phyloP scores from a whole-genome alignment of 164 flowering plant species.

The Malania oleifera region DNA sequence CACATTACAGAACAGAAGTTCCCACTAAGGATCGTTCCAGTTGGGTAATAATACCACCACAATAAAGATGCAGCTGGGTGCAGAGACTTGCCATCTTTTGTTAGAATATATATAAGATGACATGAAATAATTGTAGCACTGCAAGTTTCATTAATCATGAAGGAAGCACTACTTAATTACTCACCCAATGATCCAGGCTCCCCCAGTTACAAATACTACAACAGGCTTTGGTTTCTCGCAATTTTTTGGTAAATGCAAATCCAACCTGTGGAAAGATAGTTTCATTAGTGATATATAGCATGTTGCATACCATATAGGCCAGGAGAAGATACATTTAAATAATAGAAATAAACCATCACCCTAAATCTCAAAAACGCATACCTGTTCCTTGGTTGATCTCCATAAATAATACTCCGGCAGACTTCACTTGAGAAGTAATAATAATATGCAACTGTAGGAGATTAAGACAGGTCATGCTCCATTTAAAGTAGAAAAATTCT shows the following conservation, averaged over 20 bases:
- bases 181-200: slow-evolving; percentile 9
- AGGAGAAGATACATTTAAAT: neutral
- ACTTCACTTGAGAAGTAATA: slow-evolving; percentile 3
- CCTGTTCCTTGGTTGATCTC: slow-evolving; percentile 7
- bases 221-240: neutral
- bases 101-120: too few relatives aligned
- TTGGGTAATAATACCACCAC: too few relatives aligned
- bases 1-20: too few relatives aligned
- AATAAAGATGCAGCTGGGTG: too few relatives aligned
- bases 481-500: neutral
- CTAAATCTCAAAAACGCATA: neutral
- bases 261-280: neutral
- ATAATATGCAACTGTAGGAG: neutral
- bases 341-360: neutral
- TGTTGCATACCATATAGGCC: neutral
- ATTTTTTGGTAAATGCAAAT: neutral
- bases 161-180: neutral
- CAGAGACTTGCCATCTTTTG: too few relatives aligned
- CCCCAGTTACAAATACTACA: slow-evolving; percentile 5
- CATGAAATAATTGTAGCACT: too few relatives aligned
- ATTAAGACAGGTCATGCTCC: neutral
- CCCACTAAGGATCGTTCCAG: too few relatives aligned
- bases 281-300: neutral
- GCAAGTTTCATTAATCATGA: too few relatives aligned
- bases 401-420: slow-evolving; percentile 4